A percentile compares a stretch with the other conserved stretches of the same genome.
These are phyloP conservation scores for Rehmannia glutinosa DNA, from an alignment of 257 asterid genomes.

Conservation along the genomic window DNA sequence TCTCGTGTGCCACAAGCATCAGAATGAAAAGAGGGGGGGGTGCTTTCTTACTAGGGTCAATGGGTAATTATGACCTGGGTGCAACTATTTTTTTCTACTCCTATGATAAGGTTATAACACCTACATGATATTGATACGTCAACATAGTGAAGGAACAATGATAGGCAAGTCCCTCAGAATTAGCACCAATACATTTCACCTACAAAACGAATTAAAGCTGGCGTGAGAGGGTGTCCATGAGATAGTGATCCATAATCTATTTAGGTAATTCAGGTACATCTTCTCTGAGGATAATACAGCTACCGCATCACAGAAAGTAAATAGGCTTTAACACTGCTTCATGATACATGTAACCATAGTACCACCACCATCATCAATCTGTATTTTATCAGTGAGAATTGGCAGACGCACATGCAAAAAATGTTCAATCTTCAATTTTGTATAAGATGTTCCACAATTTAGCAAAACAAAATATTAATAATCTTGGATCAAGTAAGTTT, in stretches of 20 bases:
- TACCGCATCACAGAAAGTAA: background rate
- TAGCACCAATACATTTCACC: background rate
- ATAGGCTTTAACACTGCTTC: too few relatives aligned
- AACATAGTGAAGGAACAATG: background rate
- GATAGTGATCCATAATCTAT: background rate
- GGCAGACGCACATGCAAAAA: too few relatives aligned
- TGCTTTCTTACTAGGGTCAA: too few relatives aligned
- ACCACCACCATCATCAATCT: too few relatives aligned
- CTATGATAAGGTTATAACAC: background rate
- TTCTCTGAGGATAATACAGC: background rate
- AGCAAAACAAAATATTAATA: background rate
- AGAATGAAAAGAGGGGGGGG: too few relatives aligned
- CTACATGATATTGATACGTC: background rate
- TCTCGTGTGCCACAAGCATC: background rate
- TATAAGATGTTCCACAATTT: too few relatives aligned
- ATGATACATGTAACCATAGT: too few relatives aligned
- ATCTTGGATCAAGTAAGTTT: background rate
- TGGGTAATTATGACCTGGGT: background rate
- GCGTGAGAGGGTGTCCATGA: background rate
- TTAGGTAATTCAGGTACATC: background rate
- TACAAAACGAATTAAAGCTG: background rate
- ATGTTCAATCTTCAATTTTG: too few relatives aligned
- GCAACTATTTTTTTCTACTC: background rate
- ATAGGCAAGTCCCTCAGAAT: background rate
- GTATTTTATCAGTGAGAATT: too few relatives aligned